A percentile compares a stretch with the other conserved stretches of the same genome.
phyloP scores from a whole-genome alignment of 2,329 filamentous ascomycete genomes.

The Sarocladiaceae sp. region DNA sequence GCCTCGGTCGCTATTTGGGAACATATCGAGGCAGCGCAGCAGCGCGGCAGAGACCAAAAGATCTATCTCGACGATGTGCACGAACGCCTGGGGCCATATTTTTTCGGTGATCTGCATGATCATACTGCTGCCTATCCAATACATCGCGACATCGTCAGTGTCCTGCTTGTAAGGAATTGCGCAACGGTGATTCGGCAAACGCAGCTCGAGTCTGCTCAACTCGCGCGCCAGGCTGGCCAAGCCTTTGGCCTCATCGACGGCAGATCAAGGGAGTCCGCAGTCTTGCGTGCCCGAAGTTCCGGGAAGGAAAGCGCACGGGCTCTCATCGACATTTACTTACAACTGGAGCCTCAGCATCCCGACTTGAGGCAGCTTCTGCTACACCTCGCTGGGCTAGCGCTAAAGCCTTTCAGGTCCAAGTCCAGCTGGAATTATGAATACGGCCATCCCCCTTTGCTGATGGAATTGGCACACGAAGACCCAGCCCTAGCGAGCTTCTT shows the following conservation, averaged over 20 bases:
- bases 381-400: neutral
- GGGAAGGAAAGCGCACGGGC: too few species aligned
- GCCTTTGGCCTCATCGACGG: neutral
- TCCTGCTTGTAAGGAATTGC: neutral
- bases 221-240: neutral
- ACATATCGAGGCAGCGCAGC: too few species aligned
- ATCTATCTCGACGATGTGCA: too few species aligned
- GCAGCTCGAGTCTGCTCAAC: neutral
- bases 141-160: neutral
- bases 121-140: neutral
- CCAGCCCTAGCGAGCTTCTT: neutral
- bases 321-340: neutral
- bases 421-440: too few species aligned
- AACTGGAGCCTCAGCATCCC: neutral
- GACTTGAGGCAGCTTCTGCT: neutral
- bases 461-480: neutral
- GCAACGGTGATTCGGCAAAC: neutral
- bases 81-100: too few species aligned
- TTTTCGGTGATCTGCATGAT: too few species aligned
- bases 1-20: too few species aligned
- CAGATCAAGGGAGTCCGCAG: neutral
- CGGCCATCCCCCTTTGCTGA: neutral
- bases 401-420: neutral
- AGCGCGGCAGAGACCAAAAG: too few species aligned
- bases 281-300: neutral